Conservation (phyloP, 106 monocot genomes). For the Allium sativum region DNA sequence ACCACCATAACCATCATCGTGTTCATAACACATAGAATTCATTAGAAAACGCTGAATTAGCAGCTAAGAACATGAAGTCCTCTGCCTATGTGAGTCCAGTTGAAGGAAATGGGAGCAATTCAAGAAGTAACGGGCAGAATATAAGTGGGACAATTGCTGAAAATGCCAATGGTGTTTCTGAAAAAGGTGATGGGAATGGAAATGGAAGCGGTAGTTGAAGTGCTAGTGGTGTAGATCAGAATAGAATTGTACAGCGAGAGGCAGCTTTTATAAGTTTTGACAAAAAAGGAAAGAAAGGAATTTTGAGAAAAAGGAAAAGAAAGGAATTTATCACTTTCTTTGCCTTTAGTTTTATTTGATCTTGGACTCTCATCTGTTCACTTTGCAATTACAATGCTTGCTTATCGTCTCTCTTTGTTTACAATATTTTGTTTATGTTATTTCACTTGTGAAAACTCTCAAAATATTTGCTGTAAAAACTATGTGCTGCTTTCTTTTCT, state of each 20-base stretch:
- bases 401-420: no score
- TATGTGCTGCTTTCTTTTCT: no score
- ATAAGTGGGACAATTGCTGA: conserved; percentile 37
- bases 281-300: conserved; percentile 81
- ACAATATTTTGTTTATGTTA: no score
- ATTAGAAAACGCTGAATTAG: conserved; percentile 31
- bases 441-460: no score
- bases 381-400: no score
- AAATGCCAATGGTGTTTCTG: conserved; percentile 22
- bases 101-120: conserved; percentile 59
- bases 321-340: no score
- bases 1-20: conserved; percentile 61
- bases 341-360: no score
- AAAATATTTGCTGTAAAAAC: no score
- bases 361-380: no score
- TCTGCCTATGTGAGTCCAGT: conserved; percentile 18
- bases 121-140: conserved; percentile 57
- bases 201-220: conserved; percentile 50
- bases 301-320: conserved; percentile 64
- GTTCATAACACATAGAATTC: conserved; percentile 24
- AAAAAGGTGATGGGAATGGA: conserved; percentile 24
- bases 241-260: conserved; percentile 44
- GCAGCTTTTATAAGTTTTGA: conserved; percentile 78
- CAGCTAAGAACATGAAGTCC: conserved; percentile 13
- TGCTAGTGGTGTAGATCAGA: conserved; percentile 41